Base-by-base conservation (phyloP, 768 basidiomycete genomes). In the Russula sp. region DNA sequence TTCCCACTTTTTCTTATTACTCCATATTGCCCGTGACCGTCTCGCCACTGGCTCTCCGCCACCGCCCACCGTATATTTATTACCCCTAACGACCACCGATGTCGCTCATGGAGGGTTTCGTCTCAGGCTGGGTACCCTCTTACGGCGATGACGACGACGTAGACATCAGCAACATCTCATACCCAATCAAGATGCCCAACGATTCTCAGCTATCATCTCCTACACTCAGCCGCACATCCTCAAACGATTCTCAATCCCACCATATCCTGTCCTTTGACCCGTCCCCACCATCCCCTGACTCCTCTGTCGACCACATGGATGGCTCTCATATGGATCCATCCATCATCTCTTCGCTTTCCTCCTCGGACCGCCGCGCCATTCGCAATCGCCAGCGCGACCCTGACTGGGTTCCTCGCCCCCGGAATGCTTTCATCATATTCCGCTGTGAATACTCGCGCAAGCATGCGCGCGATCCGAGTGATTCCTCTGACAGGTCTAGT, bases 361-460 rank as follows among this genome's bases (percentile, higher is more conserved):
- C 78, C n/a, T 76, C 76, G n/a, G 71, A 76, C 22, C 74, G 77
- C 50, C 75, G 75, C 7, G 72, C 76, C 37, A 73, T 73, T 51
- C 72, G 73, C 27, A 75, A 79, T 55, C 76, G 78, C 45, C 71
- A 74, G 58, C 75, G 76, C 10, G 81, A 85, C 61, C 81, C 85
- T 0, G 73, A 71, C n/a, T 84, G 82, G 80, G 79, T 87, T 40
- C 83, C 85, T 31, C 82, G 87, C 13, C 87, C 87, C 4, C 80
- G 84, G 1, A 88, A 88, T 64, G 77, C 84, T 49, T 88, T 88
- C 74, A 86, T 88, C 72, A 81, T 88, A 57, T 88, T 88, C 75
- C 84, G 87, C 37, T 85, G 86, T 69, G 80, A 86, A 65, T 88
- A 81, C 80, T 66, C 79, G 73, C 68, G 75, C 75, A 63, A 78